Conservation (phyloP, 2,329 filamentous ascomycete genomes). For the Fusarium begoniae region DNA sequence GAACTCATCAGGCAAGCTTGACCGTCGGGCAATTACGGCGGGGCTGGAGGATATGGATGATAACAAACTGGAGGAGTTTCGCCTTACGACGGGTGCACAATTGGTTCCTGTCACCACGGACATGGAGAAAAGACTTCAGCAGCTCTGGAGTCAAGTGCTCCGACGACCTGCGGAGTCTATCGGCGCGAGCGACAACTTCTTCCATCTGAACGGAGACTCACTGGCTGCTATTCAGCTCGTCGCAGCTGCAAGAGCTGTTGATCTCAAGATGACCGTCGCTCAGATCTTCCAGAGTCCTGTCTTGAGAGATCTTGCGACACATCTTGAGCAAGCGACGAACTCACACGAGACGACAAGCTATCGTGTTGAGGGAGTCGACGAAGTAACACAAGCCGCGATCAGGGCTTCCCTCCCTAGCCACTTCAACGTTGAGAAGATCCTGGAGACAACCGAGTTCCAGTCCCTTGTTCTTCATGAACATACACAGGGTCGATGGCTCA, state of each 20-base stretch:
- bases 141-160: not conserved
- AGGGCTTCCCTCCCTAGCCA: rapidly evolving
- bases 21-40: not conserved
- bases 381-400: not conserved
- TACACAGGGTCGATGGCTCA: not conserved
- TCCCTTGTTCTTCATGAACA: not conserved
- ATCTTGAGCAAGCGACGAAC: rapidly evolving
- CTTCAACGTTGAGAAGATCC: not conserved
- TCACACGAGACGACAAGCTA: rapidly evolving
- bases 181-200: not conserved
- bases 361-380: not conserved
- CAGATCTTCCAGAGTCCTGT: not conserved
- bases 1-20: not conserved
- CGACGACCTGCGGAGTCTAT: not conserved
- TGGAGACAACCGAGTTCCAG: not conserved
- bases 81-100: not conserved
- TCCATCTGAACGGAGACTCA: not conserved
- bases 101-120: not conserved
- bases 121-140: not conserved
- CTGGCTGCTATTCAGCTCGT: not conserved
- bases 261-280: not conserved
- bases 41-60: not conserved
- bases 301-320: not conserved
- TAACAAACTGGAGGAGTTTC: not conserved
- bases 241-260: not conserved